phyloP scores from a whole-genome alignment of 371 early-diverging fungal species.

The Syncephalastrum contaminatum region DNA sequence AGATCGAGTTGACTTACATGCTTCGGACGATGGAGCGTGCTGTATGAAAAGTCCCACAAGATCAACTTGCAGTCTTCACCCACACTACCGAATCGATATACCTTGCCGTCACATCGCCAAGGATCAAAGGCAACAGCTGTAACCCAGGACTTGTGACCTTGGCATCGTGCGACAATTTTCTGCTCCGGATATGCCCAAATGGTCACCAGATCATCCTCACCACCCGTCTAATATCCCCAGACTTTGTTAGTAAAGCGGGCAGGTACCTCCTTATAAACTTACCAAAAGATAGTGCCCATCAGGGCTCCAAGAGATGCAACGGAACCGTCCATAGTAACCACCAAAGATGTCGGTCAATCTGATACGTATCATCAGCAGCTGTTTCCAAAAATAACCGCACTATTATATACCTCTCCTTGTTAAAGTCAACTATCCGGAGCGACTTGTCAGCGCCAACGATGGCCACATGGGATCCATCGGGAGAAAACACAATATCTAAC shows the following conservation, averaged over 20 bases:
- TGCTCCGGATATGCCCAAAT: conserved; percentile 85
- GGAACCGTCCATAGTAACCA: conserved; percentile 83
- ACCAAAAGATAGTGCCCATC: conserved; percentile 91
- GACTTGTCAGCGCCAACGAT: conserved; percentile 76
- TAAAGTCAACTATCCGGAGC: conserved; percentile 76
- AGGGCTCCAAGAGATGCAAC: conserved; percentile 90
- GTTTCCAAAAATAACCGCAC: neutral
- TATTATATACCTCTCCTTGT: conserved; percentile 56
- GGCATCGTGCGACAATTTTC: conserved; percentile 82
- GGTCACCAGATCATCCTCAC: conserved; percentile 95
- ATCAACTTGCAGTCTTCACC: conserved; percentile 90
- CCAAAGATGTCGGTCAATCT: conserved; percentile 70
- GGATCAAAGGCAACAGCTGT: conserved; percentile 91
- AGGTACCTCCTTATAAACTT: conserved; percentile 13
- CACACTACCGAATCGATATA: conserved; percentile 88
- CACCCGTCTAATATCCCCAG: conserved; percentile 60
- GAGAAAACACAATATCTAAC: conserved; percentile 80
- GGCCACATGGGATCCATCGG: conserved; percentile 82
- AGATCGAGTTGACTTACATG: conserved; percentile 38
- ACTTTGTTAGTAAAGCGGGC: neutral
- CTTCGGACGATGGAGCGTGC: conserved; percentile 75
- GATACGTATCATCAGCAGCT: neutral
- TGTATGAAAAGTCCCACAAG: conserved; percentile 92
- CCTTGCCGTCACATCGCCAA: conserved; percentile 79
- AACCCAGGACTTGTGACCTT: conserved; percentile 95